Base-by-base conservation (phyloP, 805 yeast species). In the Teunomyces barrocoloradensis region DNA sequence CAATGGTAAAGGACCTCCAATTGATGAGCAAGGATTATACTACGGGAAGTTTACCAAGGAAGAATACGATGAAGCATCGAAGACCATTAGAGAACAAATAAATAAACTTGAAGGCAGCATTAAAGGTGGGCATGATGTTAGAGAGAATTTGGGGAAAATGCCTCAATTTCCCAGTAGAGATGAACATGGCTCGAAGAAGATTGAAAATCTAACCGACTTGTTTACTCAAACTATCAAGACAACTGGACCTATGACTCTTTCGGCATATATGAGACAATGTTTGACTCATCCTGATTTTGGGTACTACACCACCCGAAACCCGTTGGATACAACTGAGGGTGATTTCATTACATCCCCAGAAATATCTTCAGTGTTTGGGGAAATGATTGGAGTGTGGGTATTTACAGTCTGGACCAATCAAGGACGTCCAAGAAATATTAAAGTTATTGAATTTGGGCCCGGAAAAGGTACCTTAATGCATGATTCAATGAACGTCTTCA, bases 331-430 rank as follows among this genome's bases (percentile, higher is more conserved):
- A 2, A 64, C 55, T 35, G 61, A 65, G 5, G 95, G 96, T 4
- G 96, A 89, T 63, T 89, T 89, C 62, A 75, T 84, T 44, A 89
- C 96, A 0, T 84, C 92, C 0, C 96, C 96, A 0, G 96, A 89
- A 64, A 87, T 89, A 43, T 85, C 92, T 5, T 88, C 87, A 34
- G 84, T 88, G 68, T 89, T 88, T 69, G 96, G 96, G 17, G 96
- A 89, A 61, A 79, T 87, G 70, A 74, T 87, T 49, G 96, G 94
- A 0, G 67, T 89, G 4, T 89, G 95, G 89, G 69, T 75, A 48
- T 80, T 70, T 50, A 69, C 79, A 10, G 61, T 66, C 9, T 87
- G 90, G 87, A 50, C 77, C 29, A 60, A 69, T 1, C 91, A 85
- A 53, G 73, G 78, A 23, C 69, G 62, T 38, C 84, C 87, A 0